Evolutionary conservation across 1,284 basidiomycete genomes (phyloP), one percentile per base, ranked within the genome.

Genomic region (Filobasidium uniguttulatum): DNA sequence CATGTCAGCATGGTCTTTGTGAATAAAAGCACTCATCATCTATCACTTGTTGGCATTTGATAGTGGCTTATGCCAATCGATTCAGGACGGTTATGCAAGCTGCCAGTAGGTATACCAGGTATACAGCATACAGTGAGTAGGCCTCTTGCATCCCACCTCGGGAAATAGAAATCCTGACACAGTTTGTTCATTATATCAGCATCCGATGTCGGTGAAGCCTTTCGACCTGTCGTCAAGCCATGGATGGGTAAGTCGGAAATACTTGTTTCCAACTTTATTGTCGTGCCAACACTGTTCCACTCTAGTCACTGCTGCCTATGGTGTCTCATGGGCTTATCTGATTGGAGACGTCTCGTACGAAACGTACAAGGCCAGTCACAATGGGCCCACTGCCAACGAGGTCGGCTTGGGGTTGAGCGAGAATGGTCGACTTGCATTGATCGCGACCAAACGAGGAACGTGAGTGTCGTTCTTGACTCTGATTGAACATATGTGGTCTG

Each of bases 131-230:
- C 15, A 31, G 33, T 17, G 9, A 26, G 15, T 34, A n/a, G n/a
- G n/a, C n/a, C n/a, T n/a, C n/a, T n/a, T n/a, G n/a, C n/a, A n/a
- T 46, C 48, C 59, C 58, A 51, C 58, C 53, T 47, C 34, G 58
- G 45, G 61, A 59, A 36, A 63, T 58, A 17, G n/a, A n/a, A n/a
- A n/a, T n/a, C n/a, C n/a, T n/a, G n/a, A n/a, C n/a, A n/a, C n/a
- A n/a, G n/a, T n/a, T n/a, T n/a, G n/a, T n/a, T n/a, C n/a, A n/a
- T n/a, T n/a, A n/a, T n/a, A 69, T 82, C 77, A 86, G 66, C 85
- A 20, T 85, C 83, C 69, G 89, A 94, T 63, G 72, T 94, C 29
- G 90, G 90, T 51, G 90, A 94, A 69, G 85, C 88, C 0, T 90
- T 94, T 69, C 76, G 89, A 26, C 89, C 89, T 1, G 77, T 93